Base-by-base conservation (phyloP, 495 filamentous ascomycete genomes). In the Xylaria curta region DNA sequence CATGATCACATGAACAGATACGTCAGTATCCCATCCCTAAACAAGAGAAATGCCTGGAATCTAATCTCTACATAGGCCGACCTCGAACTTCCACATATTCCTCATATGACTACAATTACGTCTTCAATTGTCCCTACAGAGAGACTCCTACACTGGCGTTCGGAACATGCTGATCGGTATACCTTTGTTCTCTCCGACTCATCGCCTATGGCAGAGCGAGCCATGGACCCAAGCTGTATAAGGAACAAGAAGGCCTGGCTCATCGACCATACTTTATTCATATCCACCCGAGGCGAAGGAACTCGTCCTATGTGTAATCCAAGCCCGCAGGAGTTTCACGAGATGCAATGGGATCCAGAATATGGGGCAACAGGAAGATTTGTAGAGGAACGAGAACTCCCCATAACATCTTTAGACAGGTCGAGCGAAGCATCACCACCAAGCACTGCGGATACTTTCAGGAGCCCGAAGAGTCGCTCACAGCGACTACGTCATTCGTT, bases 81-180 rank as follows among this genome's bases (percentile, higher is more conserved):
- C 26, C 75, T 79, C 28, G 76, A 77, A 40, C 76, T 79, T 47
- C 78, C 78, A 17, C 78, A 78, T 54, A 76, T 77, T 26, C 78
- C 76, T n/a, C 78, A 78, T 73, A 79, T 80, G 78, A 79, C 73
- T 10, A 80, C 76, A 19, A 78, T 78, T 31, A 77, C 78, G 59
- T 76, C 78, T 12, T 74, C 76, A 2, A 78, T 79, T 56, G 74
- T 77, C 26, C 78, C 78, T 62, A 79, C 78, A 0, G 46, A 76
- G 51, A 71, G 56, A 21, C 75, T 80, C 15, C 36, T 74, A 24
- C 70, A 66, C n/a, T 80, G 78, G 78, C 74, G 76, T 68, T 69
- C 46, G 36, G 71, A 71, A 47, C 77, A 78, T 58, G 31, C 73
- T 15, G 67, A 66, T 31, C 73, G 76, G 44, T 80, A 80, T 70